Evolutionary conservation across 1,139 yeast genomes (phyloP), one percentile per base, ranked within the genome.

Genomic region (Meyerozyma guilliermondii): DNA sequence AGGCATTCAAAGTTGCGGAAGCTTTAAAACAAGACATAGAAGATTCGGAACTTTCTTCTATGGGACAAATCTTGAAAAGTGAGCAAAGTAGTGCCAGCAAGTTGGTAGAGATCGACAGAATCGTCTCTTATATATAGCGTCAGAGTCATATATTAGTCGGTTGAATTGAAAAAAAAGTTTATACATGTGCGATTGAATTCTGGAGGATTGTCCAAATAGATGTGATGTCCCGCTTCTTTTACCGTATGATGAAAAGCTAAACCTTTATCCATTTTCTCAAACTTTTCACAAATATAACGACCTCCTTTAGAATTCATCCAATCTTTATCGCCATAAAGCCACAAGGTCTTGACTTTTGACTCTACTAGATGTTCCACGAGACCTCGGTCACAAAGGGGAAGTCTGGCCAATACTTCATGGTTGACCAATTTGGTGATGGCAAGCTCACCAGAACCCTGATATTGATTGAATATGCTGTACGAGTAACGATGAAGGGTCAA

Each of bases 1-100:
- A 59, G 2, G 94, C 94, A 0, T 65, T 55, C 44, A 47, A 50
- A 7, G 63, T 74, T 5, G 76, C 89, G 3, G 68, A 66, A 40
- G 55, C 60, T 17, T 55, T 73, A 51, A 75, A 74, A 56, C 44
- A 50, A 4, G 49, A 53, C 18, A 56, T 65, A 8, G 73, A 68
- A 39, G 30, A 29, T 8, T 3, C 33, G 18, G 33, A 13, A n/a
- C 10, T 29, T 14, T 3, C 33, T 13, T 3, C 18, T 3, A 4
- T 29, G 16, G 33, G 33, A 11, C n/a, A 13, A 29, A 14, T 14
- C n/a, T 16, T 29, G 10, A 13, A 29, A 13, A 13, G 16, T 14
- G 33, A 29, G 10, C 33, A 29, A 2, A 29, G 33, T 13, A 29
- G 16, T 29, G 16, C 33, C 4, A 13, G 8, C 5, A 29, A 29